A percentile compares a stretch with the other conserved stretches of the same genome.
phyloP scores from a whole-genome alignment of 164 flowering plant genomes.

The Piper longum region DNA sequence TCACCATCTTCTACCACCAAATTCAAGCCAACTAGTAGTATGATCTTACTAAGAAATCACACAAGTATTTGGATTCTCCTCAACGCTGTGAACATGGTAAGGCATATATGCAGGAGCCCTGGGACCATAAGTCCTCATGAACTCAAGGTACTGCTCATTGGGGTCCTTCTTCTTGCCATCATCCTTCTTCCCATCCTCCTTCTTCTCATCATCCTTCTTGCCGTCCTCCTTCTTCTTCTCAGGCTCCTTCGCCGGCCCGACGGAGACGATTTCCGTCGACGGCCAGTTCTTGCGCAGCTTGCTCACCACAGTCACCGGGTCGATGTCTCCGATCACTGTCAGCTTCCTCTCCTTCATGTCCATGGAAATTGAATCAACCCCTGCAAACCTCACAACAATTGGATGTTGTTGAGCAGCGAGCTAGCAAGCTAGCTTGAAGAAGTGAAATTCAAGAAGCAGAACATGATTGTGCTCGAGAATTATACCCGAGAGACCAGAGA shows the following conservation, averaged over 20 bases:
- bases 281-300: constrained; percentile 38
- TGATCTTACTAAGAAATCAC: constrained; percentile 31
- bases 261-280: constrained; percentile 30
- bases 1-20: too few species aligned
- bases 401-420: not conserved
- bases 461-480: not conserved
- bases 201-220: too few species aligned
- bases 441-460: not conserved
- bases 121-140: constrained; percentile 39
- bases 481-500: constrained; percentile 45
- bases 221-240: constrained; percentile 21
- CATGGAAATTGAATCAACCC: constrained; percentile 65
- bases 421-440: not conserved
- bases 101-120: constrained; percentile 44
- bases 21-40: too few species aligned
- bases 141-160: constrained; percentile 23
- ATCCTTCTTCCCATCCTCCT: too few species aligned
- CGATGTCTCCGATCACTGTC: constrained; percentile 60
- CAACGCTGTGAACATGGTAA: constrained; percentile 51
- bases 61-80: constrained; percentile 81
- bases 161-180: constrained; percentile 14
- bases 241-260: constrained; percentile 46
- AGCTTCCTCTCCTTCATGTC: constrained; percentile 69
- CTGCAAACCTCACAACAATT: constrained; percentile 13
- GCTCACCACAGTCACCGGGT: constrained; percentile 46